Evolutionary conservation across 169 alveolate genomes (phyloP).

Genomic region (Plasmodium fragile): DNA sequence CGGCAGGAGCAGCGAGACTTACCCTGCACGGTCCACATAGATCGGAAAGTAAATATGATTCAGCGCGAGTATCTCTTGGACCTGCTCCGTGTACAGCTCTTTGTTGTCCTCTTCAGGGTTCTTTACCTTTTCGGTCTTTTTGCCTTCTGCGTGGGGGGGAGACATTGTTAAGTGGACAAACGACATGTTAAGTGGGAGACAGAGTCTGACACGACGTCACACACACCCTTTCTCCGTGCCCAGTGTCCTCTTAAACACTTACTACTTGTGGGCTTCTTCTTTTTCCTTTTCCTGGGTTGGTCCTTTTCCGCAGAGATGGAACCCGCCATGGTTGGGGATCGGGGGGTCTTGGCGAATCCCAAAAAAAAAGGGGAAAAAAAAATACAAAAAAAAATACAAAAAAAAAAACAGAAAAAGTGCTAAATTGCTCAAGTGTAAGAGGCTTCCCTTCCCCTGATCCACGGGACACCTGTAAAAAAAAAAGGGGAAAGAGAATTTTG

Average conservation of each 20-base stretch:
- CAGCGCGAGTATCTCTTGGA: slow-evolving; percentile 55
- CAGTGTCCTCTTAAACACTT: neutral
- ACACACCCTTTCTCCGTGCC: neutral
- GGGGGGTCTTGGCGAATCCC: neutral
- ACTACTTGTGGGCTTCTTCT: slow-evolving; percentile 17
- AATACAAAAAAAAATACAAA: too few relatives aligned
- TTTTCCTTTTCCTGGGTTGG: slow-evolving; percentile 30
- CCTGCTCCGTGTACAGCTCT: slow-evolving; percentile 33
- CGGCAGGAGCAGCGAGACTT: neutral
- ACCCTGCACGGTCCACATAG: slow-evolving; percentile 60
- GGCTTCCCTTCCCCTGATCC: neutral
- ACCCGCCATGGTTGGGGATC: neutral
- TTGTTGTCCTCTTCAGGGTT: slow-evolving; percentile 9
- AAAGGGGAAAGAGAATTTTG: too few relatives aligned
- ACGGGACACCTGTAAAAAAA: neutral
- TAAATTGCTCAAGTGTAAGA: neutral
- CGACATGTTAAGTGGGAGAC: neutral
- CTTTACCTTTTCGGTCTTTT: neutral
- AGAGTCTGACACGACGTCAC: neutral
- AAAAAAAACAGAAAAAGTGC: neutral
- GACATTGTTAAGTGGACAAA: too few relatives aligned
- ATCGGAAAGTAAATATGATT: slow-evolving; percentile 64
- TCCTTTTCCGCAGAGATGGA: slow-evolving; percentile 17
- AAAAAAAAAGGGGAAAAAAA: neutral
- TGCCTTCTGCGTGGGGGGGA: slow-evolving; percentile 16